Base-by-base conservation (phyloP, 306 rosid species). In the Phaseolus lunatus region DNA sequence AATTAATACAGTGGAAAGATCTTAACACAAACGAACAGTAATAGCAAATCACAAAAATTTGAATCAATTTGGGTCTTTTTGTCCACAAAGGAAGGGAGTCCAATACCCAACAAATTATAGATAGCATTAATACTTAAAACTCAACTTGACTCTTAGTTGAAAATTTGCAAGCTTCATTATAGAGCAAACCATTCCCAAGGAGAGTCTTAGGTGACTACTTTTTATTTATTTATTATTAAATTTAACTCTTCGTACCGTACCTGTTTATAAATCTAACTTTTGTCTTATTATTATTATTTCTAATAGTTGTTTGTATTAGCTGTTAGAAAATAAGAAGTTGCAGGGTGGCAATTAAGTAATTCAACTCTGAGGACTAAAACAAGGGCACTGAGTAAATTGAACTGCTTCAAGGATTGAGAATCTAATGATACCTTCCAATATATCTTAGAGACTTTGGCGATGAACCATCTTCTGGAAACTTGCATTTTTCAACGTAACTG, bases 391-490 rank as follows among this genome's bases (percentile, higher is more conserved):
- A 63, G 47, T 31, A 57, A 44, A 70, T 43, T 62, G 33, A 50
- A 65, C 35, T 72, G 43, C 18, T 33, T 56, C 12, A 4, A 59
- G 29, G 35, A 50, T 81, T 64, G 27, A 57, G 77, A 76, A 85
- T 49, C 33, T 23, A 61, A 19, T 63, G 54, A 47, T 84, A 95
- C 99, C 99, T 95, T 85, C 99, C 99, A 73, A 95, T 88, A 67
- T 95, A 95, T 92, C 99, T 87, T 70, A 95, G 89, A 54, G 97
- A 95, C 88, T 95, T 95, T 8, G 99, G 87, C 14, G 97, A 70
- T 39, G 97, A 89, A 77, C 97, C 97, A 67, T 95, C 99, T 63
- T 56, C 68, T 9, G 99, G 99, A 80, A 82, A 95, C 85, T 95
- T 95, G 97, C 99, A 95, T 45, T 75, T 89, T 66, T 95, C 88